These are phyloP conservation scores for Fagus crenata DNA, from an alignment of 306 rosid genomes.

Conservation along the genomic window DNA sequence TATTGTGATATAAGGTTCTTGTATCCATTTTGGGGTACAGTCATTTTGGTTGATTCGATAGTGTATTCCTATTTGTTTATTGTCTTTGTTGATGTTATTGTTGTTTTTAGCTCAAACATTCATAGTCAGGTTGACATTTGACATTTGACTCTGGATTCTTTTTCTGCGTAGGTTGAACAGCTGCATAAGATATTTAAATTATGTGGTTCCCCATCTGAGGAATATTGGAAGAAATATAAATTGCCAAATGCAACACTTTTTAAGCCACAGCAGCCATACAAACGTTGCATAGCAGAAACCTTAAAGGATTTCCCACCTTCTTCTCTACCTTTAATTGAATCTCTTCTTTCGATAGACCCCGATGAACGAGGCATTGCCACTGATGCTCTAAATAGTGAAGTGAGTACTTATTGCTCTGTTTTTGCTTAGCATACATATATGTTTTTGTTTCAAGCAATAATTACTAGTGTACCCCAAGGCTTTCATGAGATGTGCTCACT, in stretches of 20 bases:
- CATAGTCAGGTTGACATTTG: constrained; percentile 35
- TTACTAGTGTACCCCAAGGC: not conserved
- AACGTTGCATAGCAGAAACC: constrained; percentile 55
- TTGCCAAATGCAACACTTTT: constrained; percentile 90
- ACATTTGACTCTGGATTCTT: constrained; percentile 21
- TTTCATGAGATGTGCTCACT: not conserved
- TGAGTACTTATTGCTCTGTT: constrained; percentile 42
- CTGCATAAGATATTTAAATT: constrained; percentile 94
- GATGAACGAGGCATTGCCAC: constrained; percentile 68
- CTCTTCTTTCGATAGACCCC: constrained; percentile 83
- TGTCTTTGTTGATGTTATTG: not conserved
- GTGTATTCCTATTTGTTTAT: not conserved
- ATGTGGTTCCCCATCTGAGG: constrained; percentile 94
- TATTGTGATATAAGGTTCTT: not conserved
- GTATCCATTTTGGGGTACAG: constrained; percentile 14
- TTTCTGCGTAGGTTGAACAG: constrained; percentile 78
- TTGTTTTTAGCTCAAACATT: constrained; percentile 13
- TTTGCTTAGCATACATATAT: not conserved
- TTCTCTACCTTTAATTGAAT: constrained; percentile 67
- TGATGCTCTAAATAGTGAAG: constrained; percentile 72
- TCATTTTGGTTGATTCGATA: constrained; percentile 14
- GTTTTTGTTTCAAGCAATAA: constrained; percentile 6
- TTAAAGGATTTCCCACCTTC: constrained; percentile 74
- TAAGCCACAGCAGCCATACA: constrained; percentile 86
- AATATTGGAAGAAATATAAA: constrained; percentile 82